Evolutionary conservation across 495 filamentous ascomycete species (phyloP).

Genomic region (Penicillium verhagenii): DNA sequence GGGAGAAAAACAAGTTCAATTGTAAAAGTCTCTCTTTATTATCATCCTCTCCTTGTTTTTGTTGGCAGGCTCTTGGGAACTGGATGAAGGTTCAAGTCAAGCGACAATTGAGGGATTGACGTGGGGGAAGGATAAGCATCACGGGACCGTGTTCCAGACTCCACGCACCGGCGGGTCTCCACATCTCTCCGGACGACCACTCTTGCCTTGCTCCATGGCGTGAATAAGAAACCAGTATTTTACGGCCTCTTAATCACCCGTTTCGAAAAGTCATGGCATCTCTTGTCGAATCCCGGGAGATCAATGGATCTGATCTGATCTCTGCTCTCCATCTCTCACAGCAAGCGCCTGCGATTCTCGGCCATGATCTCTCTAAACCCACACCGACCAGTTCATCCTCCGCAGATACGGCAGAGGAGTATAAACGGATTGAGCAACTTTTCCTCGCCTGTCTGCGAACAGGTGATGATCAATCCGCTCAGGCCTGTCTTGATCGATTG

Average conservation of each 20-base stretch:
- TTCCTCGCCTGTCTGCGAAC: slow-evolving; percentile 81
- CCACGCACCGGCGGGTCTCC: not conserved
- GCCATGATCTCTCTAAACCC: slow-evolving; percentile 46
- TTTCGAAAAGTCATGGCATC: slow-evolving; percentile 15
- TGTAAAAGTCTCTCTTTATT: not conserved
- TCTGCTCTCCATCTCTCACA: slow-evolving; percentile 71
- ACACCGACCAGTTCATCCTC: slow-evolving; percentile 44
- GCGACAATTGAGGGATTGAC: not conserved
- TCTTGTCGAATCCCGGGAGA: slow-evolving; percentile 10
- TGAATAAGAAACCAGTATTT: not conserved
- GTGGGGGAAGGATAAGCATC: slow-evolving; percentile 10
- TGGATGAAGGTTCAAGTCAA: not conserved
- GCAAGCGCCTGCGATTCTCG: slow-evolving; percentile 69
- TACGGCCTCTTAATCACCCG: not conserved
- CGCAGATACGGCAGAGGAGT: slow-evolving; percentile 70
- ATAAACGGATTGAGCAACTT: slow-evolving; percentile 81
- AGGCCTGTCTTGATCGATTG: slow-evolving; percentile 68
- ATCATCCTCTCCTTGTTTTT: not conserved
- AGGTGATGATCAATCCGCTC: slow-evolving; percentile 76
- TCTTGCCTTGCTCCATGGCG: not conserved
- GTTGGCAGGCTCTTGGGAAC: not conserved
- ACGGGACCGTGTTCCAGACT: slow-evolving; percentile 3
- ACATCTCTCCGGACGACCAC: not conserved
- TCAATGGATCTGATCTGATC: slow-evolving; percentile 38
- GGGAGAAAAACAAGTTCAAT: not conserved